These are phyloP conservation scores for Coemansia sp. DNA, from an alignment of 192 early-diverging fungal species.

Conservation along the genomic window DNA sequence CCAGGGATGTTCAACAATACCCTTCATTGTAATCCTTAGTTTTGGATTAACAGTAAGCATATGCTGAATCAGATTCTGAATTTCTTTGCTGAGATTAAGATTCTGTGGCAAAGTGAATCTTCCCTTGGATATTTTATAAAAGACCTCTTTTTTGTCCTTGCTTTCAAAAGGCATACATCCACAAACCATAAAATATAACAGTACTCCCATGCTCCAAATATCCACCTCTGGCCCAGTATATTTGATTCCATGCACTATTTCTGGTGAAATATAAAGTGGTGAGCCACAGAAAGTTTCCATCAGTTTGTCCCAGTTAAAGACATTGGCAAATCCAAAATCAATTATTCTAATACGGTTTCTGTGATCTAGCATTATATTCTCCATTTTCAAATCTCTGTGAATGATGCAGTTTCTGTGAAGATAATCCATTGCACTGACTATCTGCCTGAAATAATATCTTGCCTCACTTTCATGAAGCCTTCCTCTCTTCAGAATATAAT, in stretches of 20 bases:
- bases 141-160: conserved; percentile 79
- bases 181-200: conserved; percentile 81
- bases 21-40: conserved; percentile 65
- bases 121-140: conserved; percentile 79
- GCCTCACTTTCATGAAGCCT: conserved; percentile 84
- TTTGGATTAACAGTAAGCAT: conserved; percentile 74
- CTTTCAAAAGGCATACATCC: conserved; percentile 86
- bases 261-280: conserved; percentile 83
- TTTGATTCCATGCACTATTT: conserved; percentile 78
- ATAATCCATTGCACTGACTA: conserved; percentile 76
- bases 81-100: conserved; percentile 43
- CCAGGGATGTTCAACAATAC: conserved; percentile 74
- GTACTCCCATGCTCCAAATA: conserved; percentile 86
- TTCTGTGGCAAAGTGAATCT: conserved; percentile 60
- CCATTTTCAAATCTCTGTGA: conserved; percentile 83
- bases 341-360: conserved; percentile 78
- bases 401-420: conserved; percentile 66
- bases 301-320: conserved; percentile 56
- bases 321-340: conserved; percentile 86
- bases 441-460: conserved; percentile 77
- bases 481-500: conserved; percentile 79
- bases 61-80: conserved; percentile 65
- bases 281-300: conserved; percentile 61
- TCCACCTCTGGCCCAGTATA: conserved; percentile 88
- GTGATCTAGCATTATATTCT: conserved; percentile 81